A percentile compares a stretch with the other conserved stretches of the same genome.
Conservation (phyloP, 1,284 basidiomycete genomes). For the Tilletia horrida region DNA sequence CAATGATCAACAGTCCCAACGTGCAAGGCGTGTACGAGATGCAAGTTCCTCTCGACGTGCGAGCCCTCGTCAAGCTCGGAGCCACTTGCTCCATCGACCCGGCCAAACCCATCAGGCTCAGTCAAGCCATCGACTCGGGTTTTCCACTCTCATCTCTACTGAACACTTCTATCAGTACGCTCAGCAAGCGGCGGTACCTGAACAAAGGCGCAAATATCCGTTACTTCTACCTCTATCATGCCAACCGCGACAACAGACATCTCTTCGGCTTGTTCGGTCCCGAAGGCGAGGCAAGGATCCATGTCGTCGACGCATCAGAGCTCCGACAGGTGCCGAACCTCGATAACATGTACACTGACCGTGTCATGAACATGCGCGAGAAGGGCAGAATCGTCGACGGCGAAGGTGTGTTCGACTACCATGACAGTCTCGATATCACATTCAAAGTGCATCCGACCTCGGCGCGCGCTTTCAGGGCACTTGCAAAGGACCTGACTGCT, state of each 20-base stretch:
- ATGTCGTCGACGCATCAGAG: constrained; percentile 83
- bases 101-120: constrained; percentile 68
- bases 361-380: constrained; percentile 56
- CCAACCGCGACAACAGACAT: constrained; percentile 72
- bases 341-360: constrained; percentile 69
- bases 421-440: constrained; percentile 67
- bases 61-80: constrained; percentile 79
- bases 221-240: constrained; percentile 88
- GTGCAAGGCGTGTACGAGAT: constrained; percentile 93
- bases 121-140: constrained; percentile 75
- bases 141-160: constrained; percentile 83
- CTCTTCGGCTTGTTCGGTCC: constrained; percentile 85
- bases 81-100: constrained; percentile 73
- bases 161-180: constrained; percentile 61
- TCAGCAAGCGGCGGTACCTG: constrained; percentile 71
- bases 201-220: constrained; percentile 70
- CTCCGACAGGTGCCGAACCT: constrained; percentile 79
- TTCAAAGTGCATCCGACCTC: constrained; percentile 76
- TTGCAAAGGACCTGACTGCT: constrained; percentile 79
- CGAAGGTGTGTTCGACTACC: constrained; percentile 65
- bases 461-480: constrained; percentile 73
- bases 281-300: constrained; percentile 62
- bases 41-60: constrained; percentile 80
- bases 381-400: constrained; percentile 37
- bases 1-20: constrained; percentile 87